Percentiles rank a stretch among this genome's conserved stretches.
Conservation (phyloP, 2,329 filamentous ascomycete species). For the Pseudogymnoascus sp. region DNA sequence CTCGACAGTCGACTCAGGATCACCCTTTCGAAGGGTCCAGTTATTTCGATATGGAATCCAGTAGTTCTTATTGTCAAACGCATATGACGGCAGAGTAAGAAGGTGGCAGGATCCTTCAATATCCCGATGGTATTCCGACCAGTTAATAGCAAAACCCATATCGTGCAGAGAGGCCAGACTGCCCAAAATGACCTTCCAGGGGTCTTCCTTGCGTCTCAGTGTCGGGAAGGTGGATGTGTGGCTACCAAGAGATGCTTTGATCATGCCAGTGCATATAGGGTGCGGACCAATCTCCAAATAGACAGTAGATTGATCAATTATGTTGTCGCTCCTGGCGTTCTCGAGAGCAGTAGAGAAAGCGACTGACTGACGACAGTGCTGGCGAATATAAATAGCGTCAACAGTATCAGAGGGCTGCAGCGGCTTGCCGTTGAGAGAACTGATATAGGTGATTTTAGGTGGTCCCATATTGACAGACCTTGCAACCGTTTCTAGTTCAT, state of each 20-base stretch:
- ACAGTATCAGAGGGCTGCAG: constrained; percentile 49
- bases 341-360: constrained; percentile 58
- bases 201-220: constrained; percentile 43
- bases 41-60: constrained; percentile 42
- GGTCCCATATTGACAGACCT: constrained; percentile 45
- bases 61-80: constrained; percentile 56
- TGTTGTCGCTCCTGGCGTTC: constrained; percentile 46
- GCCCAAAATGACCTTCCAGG: constrained; percentile 47
- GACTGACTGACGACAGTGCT: constrained; percentile 59
- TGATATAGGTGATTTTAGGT: constrained; percentile 43
- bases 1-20: no score
- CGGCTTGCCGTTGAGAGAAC: constrained; percentile 51
- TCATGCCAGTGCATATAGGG: constrained; percentile 59
- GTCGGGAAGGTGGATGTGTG: constrained; percentile 33
- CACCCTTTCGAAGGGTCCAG: constrained; percentile 54
- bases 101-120: constrained; percentile 48
- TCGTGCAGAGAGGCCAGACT: constrained; percentile 41
- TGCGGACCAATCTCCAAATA: constrained; percentile 68
- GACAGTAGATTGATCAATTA: constrained; percentile 57
- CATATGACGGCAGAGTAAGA: constrained; percentile 51
- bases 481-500: constrained; percentile 49
- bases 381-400: constrained; percentile 53
- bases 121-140: constrained; percentile 50
- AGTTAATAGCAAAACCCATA: constrained; percentile 46
- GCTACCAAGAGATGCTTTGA: constrained; percentile 54